These are phyloP conservation scores for Allodekkera sacchari DNA, from an alignment of 805 yeast species.

Conservation along the genomic window DNA sequence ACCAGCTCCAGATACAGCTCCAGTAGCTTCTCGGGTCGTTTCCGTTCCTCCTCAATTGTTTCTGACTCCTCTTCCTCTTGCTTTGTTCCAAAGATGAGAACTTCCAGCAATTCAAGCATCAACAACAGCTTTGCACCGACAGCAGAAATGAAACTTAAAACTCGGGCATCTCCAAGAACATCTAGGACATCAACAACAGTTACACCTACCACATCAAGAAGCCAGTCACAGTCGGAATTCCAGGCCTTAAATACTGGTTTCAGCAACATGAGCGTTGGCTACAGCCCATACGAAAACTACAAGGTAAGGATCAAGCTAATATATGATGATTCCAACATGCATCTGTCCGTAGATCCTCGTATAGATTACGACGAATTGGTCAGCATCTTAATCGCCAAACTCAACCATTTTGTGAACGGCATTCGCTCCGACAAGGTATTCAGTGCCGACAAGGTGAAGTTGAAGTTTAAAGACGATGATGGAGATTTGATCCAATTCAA, in stretches of 20 bases:
- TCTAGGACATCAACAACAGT: conserved; percentile 7
- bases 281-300: conserved; percentile 3
- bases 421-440: conserved; percentile 17
- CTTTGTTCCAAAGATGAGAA: conserved; percentile 19
- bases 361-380: conserved; percentile 19
- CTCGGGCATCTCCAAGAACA: not conserved
- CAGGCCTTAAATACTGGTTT: not conserved
- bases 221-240: not conserved
- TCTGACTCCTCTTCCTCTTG: conserved; percentile 13
- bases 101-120: conserved; percentile 18
- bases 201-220: conserved; percentile 3
- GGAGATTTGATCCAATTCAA: conserved; percentile 85
- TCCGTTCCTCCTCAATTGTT: conserved; percentile 19
- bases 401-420: conserved; percentile 48
- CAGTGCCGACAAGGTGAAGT: conserved; percentile 29
- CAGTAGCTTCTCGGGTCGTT: conserved; percentile 11
- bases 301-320: conserved; percentile 20
- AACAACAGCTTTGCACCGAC: no score
- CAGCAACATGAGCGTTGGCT: not conserved
- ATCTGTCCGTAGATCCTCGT: conserved; percentile 47
- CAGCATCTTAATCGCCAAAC: conserved; percentile 40
- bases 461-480: conserved; percentile 89
- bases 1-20: conserved; percentile 10
- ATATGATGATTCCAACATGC: conserved; percentile 45
- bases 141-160: no score